Conservation (phyloP, 1,284 basidiomycete species). For the Nidula niveotomentosa region DNA sequence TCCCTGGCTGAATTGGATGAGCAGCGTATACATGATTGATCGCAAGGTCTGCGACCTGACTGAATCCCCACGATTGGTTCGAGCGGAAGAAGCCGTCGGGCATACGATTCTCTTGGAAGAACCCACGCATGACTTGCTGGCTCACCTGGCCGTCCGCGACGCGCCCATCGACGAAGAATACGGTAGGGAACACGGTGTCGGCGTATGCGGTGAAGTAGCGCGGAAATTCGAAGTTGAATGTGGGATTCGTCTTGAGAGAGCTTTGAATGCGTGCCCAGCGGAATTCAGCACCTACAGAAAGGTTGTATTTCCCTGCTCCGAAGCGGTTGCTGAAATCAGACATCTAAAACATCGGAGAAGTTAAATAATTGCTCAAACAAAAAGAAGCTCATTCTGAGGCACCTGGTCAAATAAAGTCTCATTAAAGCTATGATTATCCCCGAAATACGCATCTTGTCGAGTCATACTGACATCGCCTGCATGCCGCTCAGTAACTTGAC, state of each 20-base stretch:
- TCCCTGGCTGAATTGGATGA: slow-evolving; percentile 14
- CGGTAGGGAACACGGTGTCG: neutral
- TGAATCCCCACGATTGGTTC: neutral
- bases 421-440: neutral
- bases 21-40: slow-evolving; percentile 2
- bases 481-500: neutral
- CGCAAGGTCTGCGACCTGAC: too few relatives aligned
- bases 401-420: neutral
- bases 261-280: neutral
- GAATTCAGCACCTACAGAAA: neutral
- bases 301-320: neutral
- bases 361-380: neutral
- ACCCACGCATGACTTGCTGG: neutral
- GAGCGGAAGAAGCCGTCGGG: neutral
- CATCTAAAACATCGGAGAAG: neutral
- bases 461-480: neutral
- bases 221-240: neutral
- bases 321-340: neutral
- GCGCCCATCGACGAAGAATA: neutral
- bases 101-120: slow-evolving; percentile 1
- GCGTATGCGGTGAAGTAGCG: neutral
- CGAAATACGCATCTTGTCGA: neutral
- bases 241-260: neutral
- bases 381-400: neutral
- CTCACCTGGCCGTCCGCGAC: neutral